Percentiles rank a stretch among this genome's conserved stretches.
Evolutionary conservation across 306 rosid species (phyloP).

Genomic region (Medicago arabica): DNA sequence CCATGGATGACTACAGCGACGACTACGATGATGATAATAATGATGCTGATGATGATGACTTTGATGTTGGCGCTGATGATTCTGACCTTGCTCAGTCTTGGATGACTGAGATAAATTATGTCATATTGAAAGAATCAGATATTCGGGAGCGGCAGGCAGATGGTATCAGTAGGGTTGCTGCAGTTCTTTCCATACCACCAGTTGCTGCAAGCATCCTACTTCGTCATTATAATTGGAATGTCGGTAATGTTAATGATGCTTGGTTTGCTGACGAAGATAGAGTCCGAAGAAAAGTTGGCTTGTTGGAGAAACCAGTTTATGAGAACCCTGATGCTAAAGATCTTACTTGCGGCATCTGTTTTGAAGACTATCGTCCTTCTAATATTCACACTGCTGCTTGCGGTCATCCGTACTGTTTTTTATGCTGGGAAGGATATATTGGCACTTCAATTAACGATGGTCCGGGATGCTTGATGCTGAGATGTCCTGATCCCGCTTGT

Average conservation of each 20-base stretch:
- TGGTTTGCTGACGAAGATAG: conserved; percentile 80
- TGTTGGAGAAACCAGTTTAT: conserved; percentile 57
- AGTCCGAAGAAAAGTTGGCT: conserved; percentile 68
- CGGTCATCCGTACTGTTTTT: conserved; percentile 72
- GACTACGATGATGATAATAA: conserved; percentile 10
- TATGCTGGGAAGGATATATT: conserved; percentile 78
- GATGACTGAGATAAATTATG: conserved; percentile 73
- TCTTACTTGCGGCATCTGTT: conserved; percentile 78
- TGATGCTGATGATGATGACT: conserved; percentile 56
- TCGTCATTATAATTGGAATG: conserved; percentile 77
- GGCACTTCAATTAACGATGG: conserved; percentile 77
- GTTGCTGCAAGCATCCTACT: conserved; percentile 68
- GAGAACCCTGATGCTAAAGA: conserved; percentile 43
- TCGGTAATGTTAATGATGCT: conserved; percentile 68
- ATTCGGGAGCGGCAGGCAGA: conserved; percentile 63
- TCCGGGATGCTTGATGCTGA: conserved; percentile 80
- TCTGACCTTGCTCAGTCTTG: conserved; percentile 52
- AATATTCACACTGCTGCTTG: conserved; percentile 59
- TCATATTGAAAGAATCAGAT: conserved; percentile 66
- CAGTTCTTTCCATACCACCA: conserved; percentile 63
- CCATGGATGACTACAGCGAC: conserved; percentile 60
- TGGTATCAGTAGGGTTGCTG: conserved; percentile 60
- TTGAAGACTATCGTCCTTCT: conserved; percentile 53
- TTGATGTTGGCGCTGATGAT: conserved; percentile 49
- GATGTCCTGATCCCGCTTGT: conserved; percentile 83